A percentile compares a stretch with the other conserved stretches of the same genome.
phyloP scores from a whole-genome alignment of 2,329 filamentous ascomycete species.

The Cadophora gregata region DNA sequence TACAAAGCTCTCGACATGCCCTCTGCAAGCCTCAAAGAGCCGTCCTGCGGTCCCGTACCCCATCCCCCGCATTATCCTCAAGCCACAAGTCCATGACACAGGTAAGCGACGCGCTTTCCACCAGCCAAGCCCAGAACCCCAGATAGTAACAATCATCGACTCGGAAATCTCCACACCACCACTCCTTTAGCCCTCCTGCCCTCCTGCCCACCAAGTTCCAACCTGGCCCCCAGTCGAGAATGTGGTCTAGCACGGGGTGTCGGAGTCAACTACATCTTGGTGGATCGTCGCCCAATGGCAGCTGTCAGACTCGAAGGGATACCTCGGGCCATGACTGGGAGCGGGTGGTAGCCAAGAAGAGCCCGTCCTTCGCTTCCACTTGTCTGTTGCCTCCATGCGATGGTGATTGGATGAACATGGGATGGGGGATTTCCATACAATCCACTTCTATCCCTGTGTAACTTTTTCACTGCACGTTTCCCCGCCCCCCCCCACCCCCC shows the following conservation, averaged over 20 bases:
- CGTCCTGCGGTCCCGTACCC: constrained; percentile 1
- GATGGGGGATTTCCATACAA: background rate
- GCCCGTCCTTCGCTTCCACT: constrained; percentile 8
- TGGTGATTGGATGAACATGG: background rate
- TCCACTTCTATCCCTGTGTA: background rate
- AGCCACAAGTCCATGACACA: background rate
- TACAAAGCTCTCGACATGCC: background rate
- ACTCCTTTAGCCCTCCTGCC: too few species aligned
- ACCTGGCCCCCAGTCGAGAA: background rate
- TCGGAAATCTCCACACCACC: background rate
- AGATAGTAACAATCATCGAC: background rate
- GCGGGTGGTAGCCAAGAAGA: background rate
- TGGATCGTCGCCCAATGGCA: constrained; percentile 12
- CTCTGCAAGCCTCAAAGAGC: constrained; percentile 1
- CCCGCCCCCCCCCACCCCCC: background rate
- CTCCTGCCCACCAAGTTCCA: background rate
- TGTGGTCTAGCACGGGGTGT: background rate
- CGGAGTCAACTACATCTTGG: background rate
- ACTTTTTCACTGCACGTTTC: background rate
- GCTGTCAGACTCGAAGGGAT: constrained; percentile 7
- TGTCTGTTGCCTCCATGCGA: background rate
- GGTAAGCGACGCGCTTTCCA: background rate
- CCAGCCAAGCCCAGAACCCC: background rate
- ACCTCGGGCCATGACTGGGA: constrained; percentile 3
- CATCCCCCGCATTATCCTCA: constrained; percentile 10